These are phyloP conservation scores for Mycena metata DNA, from an alignment of 768 basidiomycete genomes.

Conservation along the genomic window DNA sequence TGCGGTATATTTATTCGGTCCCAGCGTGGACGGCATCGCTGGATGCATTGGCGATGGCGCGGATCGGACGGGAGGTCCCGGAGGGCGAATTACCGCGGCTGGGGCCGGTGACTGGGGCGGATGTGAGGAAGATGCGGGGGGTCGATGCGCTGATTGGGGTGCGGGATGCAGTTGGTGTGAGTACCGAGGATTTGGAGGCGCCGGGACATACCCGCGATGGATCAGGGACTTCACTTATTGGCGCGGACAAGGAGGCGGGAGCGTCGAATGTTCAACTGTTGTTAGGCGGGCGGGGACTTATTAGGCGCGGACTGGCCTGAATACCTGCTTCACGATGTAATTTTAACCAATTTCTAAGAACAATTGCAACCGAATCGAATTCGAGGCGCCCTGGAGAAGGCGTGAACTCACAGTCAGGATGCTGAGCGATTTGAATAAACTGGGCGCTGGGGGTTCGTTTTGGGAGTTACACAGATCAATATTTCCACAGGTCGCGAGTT, in stretches of 20 bases:
- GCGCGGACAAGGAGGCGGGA: neutral
- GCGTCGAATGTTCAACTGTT: neutral
- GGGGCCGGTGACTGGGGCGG: conserved; percentile 8
- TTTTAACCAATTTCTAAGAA: no score
- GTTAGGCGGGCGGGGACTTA: conserved; percentile 1
- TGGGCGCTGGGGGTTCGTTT: no score
- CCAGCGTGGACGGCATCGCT: conserved; percentile 11
- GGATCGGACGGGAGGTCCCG: neutral
- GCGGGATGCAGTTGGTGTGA: neutral
- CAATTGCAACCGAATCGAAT: no score
- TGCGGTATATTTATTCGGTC: conserved; percentile 12
- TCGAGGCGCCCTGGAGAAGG: no score
- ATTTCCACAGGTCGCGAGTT: no score
- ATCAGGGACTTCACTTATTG: neutral
- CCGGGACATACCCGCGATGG: neutral
- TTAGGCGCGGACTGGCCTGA: neutral
- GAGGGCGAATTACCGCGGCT: conserved; percentile 11
- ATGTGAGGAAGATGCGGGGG: neutral
- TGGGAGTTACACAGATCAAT: no score
- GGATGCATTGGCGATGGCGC: conserved; percentile 7
- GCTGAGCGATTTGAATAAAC: no score
- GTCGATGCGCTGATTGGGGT: conserved; percentile 11
- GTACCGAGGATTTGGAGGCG: conserved; percentile 1
- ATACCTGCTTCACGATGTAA: no score
- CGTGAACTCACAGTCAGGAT: no score